Percentiles rank a stretch among this genome's conserved stretches.
These are phyloP conservation scores for Musa schizocarpa DNA, from an alignment of 176 grass and related monocot genomes.

Conservation along the genomic window DNA sequence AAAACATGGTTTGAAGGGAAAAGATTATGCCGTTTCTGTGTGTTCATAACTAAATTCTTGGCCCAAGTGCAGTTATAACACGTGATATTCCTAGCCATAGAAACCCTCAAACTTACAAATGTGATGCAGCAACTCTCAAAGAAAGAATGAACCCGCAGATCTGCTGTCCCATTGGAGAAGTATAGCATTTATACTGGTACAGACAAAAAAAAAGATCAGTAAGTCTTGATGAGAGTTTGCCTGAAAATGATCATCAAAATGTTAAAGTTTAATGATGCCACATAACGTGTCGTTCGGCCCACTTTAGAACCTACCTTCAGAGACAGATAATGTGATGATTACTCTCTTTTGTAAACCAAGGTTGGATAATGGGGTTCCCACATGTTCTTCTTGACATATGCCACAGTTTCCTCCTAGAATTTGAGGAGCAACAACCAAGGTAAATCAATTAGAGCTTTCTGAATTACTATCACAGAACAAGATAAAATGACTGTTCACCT, in stretches of 20 bases:
- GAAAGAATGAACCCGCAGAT: no score
- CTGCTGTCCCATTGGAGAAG: no score
- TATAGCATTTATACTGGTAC: no score
- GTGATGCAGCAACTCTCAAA: no score
- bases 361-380: slow-evolving; percentile 87
- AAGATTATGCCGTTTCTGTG: no score
- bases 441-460: background rate
- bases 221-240: no score
- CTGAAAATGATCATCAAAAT: background rate
- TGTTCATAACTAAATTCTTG: no score
- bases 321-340: background rate
- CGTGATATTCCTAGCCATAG: no score
- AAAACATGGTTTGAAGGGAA: no score
- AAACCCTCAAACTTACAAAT: no score
- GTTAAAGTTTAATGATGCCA: background rate
- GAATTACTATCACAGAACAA: background rate
- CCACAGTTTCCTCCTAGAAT: slow-evolving; percentile 66
- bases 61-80: no score
- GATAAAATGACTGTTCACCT: slow-evolving; percentile 42
- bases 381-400: slow-evolving; percentile 86
- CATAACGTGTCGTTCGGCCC: background rate
- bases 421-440: background rate
- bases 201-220: no score
- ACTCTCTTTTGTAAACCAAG: slow-evolving; percentile 84
- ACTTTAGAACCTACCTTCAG: background rate